Evolutionary conservation across 1,284 basidiomycete species (phyloP), one percentile per base, ranked within the genome.

Genomic region (Mrakiaceae sp.): DNA sequence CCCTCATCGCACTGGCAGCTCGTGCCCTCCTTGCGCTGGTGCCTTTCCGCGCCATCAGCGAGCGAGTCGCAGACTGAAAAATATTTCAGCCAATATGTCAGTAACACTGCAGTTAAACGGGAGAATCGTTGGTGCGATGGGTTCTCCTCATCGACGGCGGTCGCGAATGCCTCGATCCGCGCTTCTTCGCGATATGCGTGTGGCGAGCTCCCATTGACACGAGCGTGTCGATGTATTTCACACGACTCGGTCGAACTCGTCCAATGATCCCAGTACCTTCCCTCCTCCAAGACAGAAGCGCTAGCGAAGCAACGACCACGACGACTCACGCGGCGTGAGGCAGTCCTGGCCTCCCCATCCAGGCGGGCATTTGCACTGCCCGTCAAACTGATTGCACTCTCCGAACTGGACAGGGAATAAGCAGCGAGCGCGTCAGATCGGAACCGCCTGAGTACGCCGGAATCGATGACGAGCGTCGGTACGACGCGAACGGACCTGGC

Each of bases 261-360:
- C 27, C 27, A 27, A 27, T 27, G 27, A 27, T 27, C 27, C 27
- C 27, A 27, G 27, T 27, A 27, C 27, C 27, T 27, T 27, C 27
- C 27, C 27, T 27, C 27, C 27, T 27, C 27, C 27, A 27, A 27
- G 27, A 27, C 27, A 27, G 27, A 27, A 27, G 27, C 27, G 27
- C 27, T 27, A 27, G 27, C 27, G 27, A 27, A 27, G 27, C 27
- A 27, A 27, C 27, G 27, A 27, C 27, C 27, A 27, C 27, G 7
- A 0, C 5, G 2, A 81, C 87, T 65, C 76, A 90, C 89, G 83
- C 27, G 90, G 90, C 5, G 84, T 83, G 65, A 91, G 75, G 75
- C 92, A 95, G 74, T 94, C 90, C 52, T 90, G 87, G 0, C 91
- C 91, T 12, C 90, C 89, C 81, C 90, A 96, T 51, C 92, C 92